These are phyloP conservation scores for Hyphopichia fennica DNA, from an alignment of 1,139 yeast genomes.

Conservation along the genomic window DNA sequence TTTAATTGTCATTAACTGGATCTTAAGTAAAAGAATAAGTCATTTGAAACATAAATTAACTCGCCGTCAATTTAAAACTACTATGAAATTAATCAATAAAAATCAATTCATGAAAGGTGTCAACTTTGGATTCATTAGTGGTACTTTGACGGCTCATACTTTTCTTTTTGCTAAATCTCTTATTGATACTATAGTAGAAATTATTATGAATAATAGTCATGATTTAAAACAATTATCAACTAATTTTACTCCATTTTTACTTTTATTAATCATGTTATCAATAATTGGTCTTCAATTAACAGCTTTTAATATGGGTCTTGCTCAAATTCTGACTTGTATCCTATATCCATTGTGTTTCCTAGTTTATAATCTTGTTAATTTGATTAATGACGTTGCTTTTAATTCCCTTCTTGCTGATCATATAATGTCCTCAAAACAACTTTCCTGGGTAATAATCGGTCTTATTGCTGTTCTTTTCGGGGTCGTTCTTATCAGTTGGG, in stretches of 20 bases:
- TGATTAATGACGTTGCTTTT: conserved; percentile 69
- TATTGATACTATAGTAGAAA: conserved; percentile 62
- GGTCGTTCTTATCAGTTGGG: conserved; percentile 46
- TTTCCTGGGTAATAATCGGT: conserved; percentile 39
- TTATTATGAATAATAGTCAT: conserved; percentile 36
- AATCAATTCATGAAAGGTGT: conserved; percentile 48
- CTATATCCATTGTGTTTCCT: conserved; percentile 85
- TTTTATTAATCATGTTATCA: conserved; percentile 58
- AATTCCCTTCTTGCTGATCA: conserved; percentile 31
- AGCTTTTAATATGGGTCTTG: conserved; percentile 72
- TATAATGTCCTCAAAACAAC: conserved; percentile 30
- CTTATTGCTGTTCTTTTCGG: conserved; percentile 41
- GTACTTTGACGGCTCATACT: conserved; percentile 83
- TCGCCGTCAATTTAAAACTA: conserved; percentile 9
- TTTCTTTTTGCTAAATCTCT: conserved; percentile 81
- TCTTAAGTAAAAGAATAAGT: conserved; percentile 12
- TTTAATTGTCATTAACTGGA: conserved; percentile 24
- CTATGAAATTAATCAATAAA: conserved; percentile 14
- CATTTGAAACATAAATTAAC: conserved; percentile 12
- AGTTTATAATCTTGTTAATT: conserved; percentile 73
- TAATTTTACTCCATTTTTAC: conserved; percentile 41
- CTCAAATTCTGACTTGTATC: conserved; percentile 71
- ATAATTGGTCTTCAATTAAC: conserved; percentile 76
- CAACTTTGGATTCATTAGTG: conserved; percentile 69
- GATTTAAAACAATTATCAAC: conserved; percentile 18